Evolutionary conservation across 768 basidiomycete species (phyloP), one percentile per base, ranked within the genome.

Genomic region (Galerina marginata): DNA sequence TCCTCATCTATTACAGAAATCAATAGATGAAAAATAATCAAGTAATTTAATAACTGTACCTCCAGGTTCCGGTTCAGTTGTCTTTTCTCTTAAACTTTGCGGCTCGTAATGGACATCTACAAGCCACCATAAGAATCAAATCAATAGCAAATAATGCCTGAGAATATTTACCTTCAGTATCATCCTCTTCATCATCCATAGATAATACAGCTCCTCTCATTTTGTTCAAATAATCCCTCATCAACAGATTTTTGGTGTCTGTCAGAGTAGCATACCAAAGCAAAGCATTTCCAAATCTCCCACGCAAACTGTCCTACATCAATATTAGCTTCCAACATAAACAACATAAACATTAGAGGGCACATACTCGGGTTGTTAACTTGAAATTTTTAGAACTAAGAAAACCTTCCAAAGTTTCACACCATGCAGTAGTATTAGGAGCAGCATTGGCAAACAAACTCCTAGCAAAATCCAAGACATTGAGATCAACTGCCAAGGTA

Each of bases 401-500:
- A 50, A 71, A 71, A 0, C 58, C 53, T 42, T 75, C 69, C 10
- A 75, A 39, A 0, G 76, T 65, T 16, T 71, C 61, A 20, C 69
- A 65, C 64, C 68, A 71, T 1, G 42, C 58, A 33, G 52, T 54
- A 4, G 52, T 52, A 29, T 60, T 60, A 3, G 59, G 59, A 29
- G 59, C 74, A 1, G 69, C 68, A 46, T 62, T 65, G 49, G 73
- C 45, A 58, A 73, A 76, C 0, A 77, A 59, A 6, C 61, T 40
- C 36, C 45, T 25, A 0, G 70, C 69, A 56, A 77, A 74, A 36
- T 71, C 65, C 9, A 77, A 55, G 29, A 76, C 62, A 38, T 59
- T 60, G 15, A 77, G 36, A 56, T 75, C 71, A 1, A 78, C 69
- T 9, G 72, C 75, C 5, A 78, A 58, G 7, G 69, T 67, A 6